These are phyloP conservation scores for Aureobasidium pullulans DNA, from an alignment of 2,329 filamentous ascomycete genomes.

Conservation along the genomic window DNA sequence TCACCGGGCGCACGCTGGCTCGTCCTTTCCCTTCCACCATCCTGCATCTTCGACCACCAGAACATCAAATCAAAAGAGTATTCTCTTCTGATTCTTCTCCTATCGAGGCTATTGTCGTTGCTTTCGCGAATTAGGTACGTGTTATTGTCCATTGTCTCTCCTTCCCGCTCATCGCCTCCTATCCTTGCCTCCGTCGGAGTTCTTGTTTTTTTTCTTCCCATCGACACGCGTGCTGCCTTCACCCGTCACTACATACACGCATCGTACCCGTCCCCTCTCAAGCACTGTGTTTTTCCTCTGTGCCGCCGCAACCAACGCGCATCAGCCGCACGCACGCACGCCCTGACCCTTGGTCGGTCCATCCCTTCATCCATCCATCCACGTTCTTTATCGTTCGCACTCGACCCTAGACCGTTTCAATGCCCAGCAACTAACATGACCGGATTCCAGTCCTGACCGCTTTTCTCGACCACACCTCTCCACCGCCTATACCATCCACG, in stretches of 20 bases:
- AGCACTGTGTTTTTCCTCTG: background rate
- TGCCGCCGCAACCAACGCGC: conserved; percentile 7
- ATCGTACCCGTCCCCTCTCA: background rate
- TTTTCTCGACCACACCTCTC: background rate
- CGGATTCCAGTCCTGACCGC: conserved; percentile 9
- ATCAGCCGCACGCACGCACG: conserved; percentile 2
- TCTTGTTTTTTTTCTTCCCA: conserved; percentile 1
- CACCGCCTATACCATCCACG: background rate
- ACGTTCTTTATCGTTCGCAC: background rate
- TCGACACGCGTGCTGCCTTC: conserved; percentile 10
- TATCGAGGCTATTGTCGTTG: background rate
- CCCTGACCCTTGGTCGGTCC: background rate
- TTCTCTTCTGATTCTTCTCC: conserved; percentile 10
- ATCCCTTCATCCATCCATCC: background rate
- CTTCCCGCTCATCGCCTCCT: background rate
- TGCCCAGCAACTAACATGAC: background rate
- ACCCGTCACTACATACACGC: background rate
- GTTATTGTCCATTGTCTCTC: background rate
- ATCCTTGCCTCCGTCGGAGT: background rate
- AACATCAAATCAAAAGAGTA: too few relatives aligned
- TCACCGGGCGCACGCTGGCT: background rate
- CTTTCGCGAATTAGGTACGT: conserved; percentile 4
- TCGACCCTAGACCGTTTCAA: background rate
- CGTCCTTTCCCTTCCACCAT: background rate
- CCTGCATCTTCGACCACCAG: background rate